Evolutionary conservation across 169 alveolate genomes (phyloP).

Genomic region (Eimeria brunetti): DNA sequence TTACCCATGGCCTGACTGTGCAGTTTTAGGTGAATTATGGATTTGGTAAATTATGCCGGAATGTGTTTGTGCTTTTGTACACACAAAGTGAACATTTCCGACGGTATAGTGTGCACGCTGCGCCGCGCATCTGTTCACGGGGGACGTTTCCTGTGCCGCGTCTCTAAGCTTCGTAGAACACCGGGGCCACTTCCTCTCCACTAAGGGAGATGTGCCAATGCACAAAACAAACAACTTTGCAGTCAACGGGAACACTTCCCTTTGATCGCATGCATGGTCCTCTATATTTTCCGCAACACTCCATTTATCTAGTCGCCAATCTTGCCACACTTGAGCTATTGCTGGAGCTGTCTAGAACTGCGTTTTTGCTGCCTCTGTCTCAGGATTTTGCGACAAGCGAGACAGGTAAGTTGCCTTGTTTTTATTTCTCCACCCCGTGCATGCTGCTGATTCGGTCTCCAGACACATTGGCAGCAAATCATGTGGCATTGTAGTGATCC

Average conservation of each 20-base stretch:
- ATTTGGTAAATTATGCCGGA: neutral
- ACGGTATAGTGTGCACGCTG: neutral
- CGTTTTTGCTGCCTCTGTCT: neutral
- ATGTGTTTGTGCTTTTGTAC: neutral
- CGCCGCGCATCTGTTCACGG: neutral
- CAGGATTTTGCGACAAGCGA: conserved; percentile 29
- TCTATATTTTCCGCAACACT: neutral
- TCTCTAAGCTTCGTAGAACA: neutral
- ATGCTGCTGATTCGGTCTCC: neutral
- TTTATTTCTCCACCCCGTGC: neutral
- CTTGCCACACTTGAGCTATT: neutral
- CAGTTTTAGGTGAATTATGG: neutral
- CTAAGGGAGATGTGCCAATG: neutral
- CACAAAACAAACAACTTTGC: neutral
- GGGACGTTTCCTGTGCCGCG: neutral
- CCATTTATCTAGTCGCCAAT: neutral
- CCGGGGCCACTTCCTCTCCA: neutral
- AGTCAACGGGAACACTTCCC: neutral
- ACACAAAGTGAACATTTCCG: neutral
- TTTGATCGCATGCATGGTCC: neutral
- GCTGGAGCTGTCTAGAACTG: neutral
- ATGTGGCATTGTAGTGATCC: neutral
- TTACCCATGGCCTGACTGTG: neutral
- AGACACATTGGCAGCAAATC: neutral
- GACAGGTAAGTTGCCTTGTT: conserved; percentile 2